Evolutionary conservation across 208 protist species (phyloP).

Genomic region (Leishmania turanica): DNA sequence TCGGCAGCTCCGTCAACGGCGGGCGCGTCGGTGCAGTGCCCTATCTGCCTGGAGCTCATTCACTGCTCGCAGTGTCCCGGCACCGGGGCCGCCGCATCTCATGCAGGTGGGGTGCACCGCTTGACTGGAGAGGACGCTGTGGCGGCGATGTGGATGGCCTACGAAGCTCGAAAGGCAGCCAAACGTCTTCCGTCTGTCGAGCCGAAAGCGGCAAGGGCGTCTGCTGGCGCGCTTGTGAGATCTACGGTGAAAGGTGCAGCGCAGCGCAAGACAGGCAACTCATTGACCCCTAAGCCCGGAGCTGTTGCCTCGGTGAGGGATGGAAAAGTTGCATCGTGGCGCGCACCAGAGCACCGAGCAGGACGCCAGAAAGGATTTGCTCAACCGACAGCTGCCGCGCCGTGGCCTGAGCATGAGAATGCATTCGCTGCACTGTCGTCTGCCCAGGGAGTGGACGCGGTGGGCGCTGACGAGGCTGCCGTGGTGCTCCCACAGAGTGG

Average conservation of each 20-base stretch:
- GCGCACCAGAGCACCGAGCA: background rate
- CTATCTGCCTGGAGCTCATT: constrained; percentile 67
- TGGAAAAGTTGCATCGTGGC: background rate
- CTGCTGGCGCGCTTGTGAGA: background rate
- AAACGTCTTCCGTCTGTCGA: background rate
- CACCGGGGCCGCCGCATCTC: background rate
- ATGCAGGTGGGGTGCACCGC: background rate
- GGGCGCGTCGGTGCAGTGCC: constrained; percentile 26
- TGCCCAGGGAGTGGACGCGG: background rate
- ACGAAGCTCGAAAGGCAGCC: constrained; percentile 14
- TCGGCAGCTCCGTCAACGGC: background rate
- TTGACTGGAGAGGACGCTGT: constrained; percentile 10
- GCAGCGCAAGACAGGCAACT: background rate
- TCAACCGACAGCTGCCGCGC: background rate
- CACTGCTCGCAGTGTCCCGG: constrained; percentile 16
- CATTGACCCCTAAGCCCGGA: background rate
- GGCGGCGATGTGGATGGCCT: constrained; percentile 20
- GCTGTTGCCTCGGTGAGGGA: background rate
- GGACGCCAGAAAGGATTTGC: background rate
- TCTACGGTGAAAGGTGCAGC: background rate
- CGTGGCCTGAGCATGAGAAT: background rate
- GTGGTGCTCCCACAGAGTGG: constrained; percentile 17
- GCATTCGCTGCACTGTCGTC: background rate
- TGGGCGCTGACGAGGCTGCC: background rate
- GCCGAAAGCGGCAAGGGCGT: background rate